Conservation (phyloP, 345 rosid genomes). For the Aquilaria yunnanensis region DNA sequence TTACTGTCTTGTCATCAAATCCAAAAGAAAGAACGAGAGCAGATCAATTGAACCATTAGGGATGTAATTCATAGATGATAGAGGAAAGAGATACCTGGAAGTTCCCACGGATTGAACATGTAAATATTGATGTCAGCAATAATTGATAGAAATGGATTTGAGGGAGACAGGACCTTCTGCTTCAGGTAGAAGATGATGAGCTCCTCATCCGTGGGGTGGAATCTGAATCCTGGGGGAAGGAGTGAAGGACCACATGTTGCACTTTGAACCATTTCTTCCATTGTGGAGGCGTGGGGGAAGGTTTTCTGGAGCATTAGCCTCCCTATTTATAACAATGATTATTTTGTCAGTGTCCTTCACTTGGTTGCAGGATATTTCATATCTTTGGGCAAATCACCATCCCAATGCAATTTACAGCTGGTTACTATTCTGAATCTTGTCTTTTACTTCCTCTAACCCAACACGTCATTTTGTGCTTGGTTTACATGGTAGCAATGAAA, state of each 20-base stretch:
- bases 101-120: conserved; percentile 43
- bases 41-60: too few species aligned
- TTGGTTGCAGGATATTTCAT: neutral
- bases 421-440: neutral
- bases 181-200: conserved; percentile 30
- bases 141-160: conserved; percentile 16
- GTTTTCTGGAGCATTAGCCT: neutral
- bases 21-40: too few species aligned
- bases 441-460: neutral
- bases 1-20: too few species aligned
- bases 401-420: neutral
- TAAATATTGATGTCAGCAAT: conserved; percentile 39
- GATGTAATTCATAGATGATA: neutral
- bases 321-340: neutral
- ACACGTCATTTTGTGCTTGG: neutral
- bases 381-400: neutral
- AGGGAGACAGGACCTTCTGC: conserved; percentile 22
- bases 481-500: neutral
- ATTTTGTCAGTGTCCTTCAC: neutral
- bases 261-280: neutral
- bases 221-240: conserved; percentile 38
- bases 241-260: neutral
- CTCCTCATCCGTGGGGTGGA: conserved; percentile 46
- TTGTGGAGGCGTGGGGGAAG: neutral
- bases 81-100: conserved; percentile 25